Evolutionary conservation across 768 basidiomycete species (phyloP), one percentile per base, ranked within the genome.

Genomic region (Amanita molliuscula): DNA sequence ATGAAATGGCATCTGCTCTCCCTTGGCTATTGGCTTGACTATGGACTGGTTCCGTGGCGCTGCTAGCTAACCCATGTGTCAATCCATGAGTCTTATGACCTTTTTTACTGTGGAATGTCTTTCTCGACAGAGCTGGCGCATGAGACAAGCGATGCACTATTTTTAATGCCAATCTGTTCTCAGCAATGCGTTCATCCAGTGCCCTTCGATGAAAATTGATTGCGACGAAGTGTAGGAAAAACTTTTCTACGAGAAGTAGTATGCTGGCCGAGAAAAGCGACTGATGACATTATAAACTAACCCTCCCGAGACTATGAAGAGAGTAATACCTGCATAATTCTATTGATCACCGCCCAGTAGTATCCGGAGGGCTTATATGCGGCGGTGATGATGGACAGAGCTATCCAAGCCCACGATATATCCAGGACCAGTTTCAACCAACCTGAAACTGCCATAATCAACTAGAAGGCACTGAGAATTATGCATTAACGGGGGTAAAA

Each of bases 141-240:
- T 82, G 82, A 3, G 86, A 87, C 31, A 88, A 72, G 25, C 72
- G 72, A 61, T 88, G 85, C 18, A 89, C 70, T 2, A 82, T 84
- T 56, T 74, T 79, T 26, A 89, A 67, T 7, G 81, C 87, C 33
- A 83, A 65, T 28, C 74, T 74, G 56, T 88, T 89, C 62, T 86
- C 84, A 6, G 70, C 67, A 13, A 88, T 65, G 33, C 86, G 80
- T 48, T 88, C 86, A 8, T 83, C 79, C 18, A 88, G 75, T 1
- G 86, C 84, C 49, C 77, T 83, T 54, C 79, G 74, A 61, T 89
- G 86, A 61, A 89, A 90, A 55, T 79, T 84, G 65, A 88, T 88
- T 25, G 88, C 86, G 40, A 88, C 78, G 53, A 81, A 80, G 57
- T 81, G 84, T 28, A 90, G 62, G 61, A 84, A 79, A 33, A 84